These are phyloP conservation scores for Thelonectria rubi DNA, from an alignment of 2,329 filamentous ascomycete genomes.

Conservation along the genomic window DNA sequence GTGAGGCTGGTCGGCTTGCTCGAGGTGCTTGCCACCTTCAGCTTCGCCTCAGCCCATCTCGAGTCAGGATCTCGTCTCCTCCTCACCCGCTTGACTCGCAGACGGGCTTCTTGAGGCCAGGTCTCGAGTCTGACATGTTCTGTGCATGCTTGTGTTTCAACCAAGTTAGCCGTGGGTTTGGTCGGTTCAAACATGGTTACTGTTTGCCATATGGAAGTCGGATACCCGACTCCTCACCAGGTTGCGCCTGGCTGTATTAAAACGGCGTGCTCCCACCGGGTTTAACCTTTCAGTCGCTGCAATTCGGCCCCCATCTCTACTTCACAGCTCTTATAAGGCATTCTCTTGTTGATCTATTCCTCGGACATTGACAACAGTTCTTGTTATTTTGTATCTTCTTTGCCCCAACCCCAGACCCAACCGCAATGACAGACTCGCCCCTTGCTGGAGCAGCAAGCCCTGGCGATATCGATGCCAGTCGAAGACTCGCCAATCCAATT, in stretches of 20 bases:
- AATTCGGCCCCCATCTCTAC: not conserved
- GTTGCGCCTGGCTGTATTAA: constrained; percentile 7
- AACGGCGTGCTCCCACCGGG: not conserved
- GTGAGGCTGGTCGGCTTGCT: not conserved
- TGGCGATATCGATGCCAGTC: constrained; percentile 29
- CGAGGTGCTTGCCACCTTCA: not conserved
- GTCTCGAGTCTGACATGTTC: not conserved
- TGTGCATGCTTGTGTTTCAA: not conserved
- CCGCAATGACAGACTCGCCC: constrained; percentile 25
- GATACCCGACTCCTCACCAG: constrained; percentile 1
- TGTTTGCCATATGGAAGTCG: constrained; percentile 15
- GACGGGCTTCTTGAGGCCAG: not conserved
- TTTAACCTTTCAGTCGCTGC: not conserved
- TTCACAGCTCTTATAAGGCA: not conserved
- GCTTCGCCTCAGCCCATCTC: not conserved
- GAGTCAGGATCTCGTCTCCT: not conserved
- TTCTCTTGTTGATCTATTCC: no score
- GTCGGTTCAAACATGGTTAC: constrained; percentile 15
- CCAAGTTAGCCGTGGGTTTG: constrained; percentile 20
- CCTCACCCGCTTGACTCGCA: constrained; percentile 5
- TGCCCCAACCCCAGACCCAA: not conserved
- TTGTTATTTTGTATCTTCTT: no score
- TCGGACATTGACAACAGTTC: no score
- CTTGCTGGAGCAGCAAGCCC: constrained; percentile 26
- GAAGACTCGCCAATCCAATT: constrained; percentile 31